A percentile compares a stretch with the other conserved stretches of the same genome.
Evolutionary conservation across 805 yeast genomes (phyloP).

Genomic region (Yarrowia bubula): DNA sequence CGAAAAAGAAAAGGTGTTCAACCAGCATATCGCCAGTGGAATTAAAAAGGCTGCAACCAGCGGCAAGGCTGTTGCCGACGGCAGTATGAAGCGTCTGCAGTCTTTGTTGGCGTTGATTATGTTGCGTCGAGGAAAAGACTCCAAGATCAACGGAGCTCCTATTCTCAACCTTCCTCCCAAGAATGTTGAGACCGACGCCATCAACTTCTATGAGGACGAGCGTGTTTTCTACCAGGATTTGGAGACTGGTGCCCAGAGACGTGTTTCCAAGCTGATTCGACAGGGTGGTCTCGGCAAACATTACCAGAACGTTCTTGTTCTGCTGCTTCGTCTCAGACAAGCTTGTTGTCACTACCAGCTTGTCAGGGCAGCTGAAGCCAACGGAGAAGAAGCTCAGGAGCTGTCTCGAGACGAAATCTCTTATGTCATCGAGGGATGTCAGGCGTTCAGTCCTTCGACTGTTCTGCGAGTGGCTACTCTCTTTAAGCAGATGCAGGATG

Average conservation of each 20-base stretch:
- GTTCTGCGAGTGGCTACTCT: slow-evolving; percentile 15
- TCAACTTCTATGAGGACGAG: slow-evolving; percentile 38
- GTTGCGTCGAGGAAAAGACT: slow-evolving; percentile 49
- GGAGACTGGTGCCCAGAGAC: slow-evolving; percentile 44
- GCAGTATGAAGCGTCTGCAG: slow-evolving; percentile 8
- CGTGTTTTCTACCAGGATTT: slow-evolving; percentile 36
- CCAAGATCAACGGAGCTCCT: slow-evolving; percentile 32
- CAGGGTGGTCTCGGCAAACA: slow-evolving; percentile 28
- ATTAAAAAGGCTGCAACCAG: neutral
- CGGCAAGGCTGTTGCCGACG: slow-evolving; percentile 20
- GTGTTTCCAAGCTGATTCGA: slow-evolving; percentile 38
- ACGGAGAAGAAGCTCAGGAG: neutral
- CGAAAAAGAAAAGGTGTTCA: neutral
- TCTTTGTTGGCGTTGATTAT: slow-evolving; percentile 36
- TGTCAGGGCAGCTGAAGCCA: neutral
- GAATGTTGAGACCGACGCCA: slow-evolving; percentile 29
- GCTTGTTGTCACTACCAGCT: slow-evolving; percentile 39
- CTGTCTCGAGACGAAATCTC: neutral
- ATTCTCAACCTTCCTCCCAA: slow-evolving; percentile 34
- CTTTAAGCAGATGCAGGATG: slow-evolving; percentile 22
- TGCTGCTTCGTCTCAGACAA: slow-evolving; percentile 43
- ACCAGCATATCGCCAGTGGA: neutral
- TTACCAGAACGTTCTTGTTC: slow-evolving; percentile 37
- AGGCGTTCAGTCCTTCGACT: neutral
- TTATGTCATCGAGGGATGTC: slow-evolving; percentile 2